Percentiles rank a stretch among this genome's conserved stretches.
These are phyloP conservation scores for Colletotrichum sp. DNA, from an alignment of 2,329 filamentous ascomycete species.

Conservation along the genomic window DNA sequence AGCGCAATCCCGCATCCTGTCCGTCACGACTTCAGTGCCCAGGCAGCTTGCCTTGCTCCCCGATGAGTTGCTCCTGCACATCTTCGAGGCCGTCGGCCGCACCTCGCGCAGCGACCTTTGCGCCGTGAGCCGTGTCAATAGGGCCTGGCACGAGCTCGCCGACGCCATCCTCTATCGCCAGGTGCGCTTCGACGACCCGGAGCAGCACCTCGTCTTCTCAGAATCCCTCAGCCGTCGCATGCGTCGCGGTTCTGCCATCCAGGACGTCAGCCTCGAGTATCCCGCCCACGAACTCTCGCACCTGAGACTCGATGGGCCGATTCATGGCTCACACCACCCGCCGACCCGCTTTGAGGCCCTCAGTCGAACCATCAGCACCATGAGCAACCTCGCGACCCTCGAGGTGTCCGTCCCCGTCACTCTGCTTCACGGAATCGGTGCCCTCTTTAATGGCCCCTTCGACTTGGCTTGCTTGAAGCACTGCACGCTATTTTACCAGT, in stretches of 20 bases:
- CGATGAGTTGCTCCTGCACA: slow-evolving; percentile 42
- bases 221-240: slow-evolving; percentile 50
- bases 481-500: slow-evolving; percentile 54
- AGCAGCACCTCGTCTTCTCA: slow-evolving; percentile 53
- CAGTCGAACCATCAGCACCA: slow-evolving; percentile 51
- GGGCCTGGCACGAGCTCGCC: slow-evolving; percentile 46
- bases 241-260: slow-evolving; percentile 52
- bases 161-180: slow-evolving; percentile 53
- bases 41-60: slow-evolving; percentile 35
- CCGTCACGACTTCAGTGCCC: not conserved
- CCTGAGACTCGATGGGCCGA: slow-evolving; percentile 42
- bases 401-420: slow-evolving; percentile 49
- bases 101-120: slow-evolving; percentile 44
- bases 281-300: slow-evolving; percentile 46
- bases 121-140: slow-evolving; percentile 47
- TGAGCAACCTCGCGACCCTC: slow-evolving; percentile 54
- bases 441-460: slow-evolving; percentile 55
- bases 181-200: slow-evolving; percentile 50
- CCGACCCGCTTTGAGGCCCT: slow-evolving; percentile 45
- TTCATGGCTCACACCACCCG: slow-evolving; percentile 34
- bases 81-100: slow-evolving; percentile 40
- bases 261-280: slow-evolving; percentile 50
- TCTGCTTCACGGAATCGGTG: slow-evolving; percentile 51
- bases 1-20: not conserved
- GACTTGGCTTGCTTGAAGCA: slow-evolving; percentile 52